A percentile compares a stretch with the other conserved stretches of the same genome.
Conservation (phyloP, 139 green algal genomes). For the Tetraselmis striata region DNA sequence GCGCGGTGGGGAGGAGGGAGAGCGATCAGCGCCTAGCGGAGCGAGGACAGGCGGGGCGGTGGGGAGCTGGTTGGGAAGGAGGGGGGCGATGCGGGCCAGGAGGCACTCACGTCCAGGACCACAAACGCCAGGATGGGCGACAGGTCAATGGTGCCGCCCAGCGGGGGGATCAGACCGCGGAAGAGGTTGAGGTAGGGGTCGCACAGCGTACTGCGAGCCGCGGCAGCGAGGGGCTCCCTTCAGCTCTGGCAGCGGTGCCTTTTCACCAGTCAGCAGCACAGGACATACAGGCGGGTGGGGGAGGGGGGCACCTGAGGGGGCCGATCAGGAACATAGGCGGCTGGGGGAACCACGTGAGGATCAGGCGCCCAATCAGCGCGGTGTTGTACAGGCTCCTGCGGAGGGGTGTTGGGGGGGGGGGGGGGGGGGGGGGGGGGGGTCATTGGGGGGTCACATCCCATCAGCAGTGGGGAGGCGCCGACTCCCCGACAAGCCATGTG, state of each 20-base stretch:
- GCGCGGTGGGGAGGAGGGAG: no score
- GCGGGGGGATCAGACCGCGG: constrained; percentile 89
- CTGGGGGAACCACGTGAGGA: constrained; percentile 97
- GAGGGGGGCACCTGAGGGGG: constrained; percentile 53
- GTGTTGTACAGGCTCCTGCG: constrained; percentile 92
- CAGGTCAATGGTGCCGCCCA: constrained; percentile 89
- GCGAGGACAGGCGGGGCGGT: no score
- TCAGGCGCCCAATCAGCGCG: constrained; percentile 80
- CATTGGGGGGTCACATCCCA: constrained; percentile 75
- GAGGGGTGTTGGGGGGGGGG: no score
- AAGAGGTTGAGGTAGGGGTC: constrained; percentile 98
- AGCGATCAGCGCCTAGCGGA: no score
- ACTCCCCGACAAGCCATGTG: not conserved
- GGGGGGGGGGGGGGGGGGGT: constrained; percentile 7
- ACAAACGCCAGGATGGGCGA: constrained; percentile 96
- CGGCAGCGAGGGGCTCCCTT: no score
- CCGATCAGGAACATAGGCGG: constrained; percentile 62
- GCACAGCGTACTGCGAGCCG: constrained; percentile 74
- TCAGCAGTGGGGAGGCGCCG: no score
- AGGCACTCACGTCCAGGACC: constrained; percentile 69
- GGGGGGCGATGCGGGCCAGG: no score
- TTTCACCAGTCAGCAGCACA: no score
- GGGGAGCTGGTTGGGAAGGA: no score
- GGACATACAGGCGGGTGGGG: constrained; percentile 1
- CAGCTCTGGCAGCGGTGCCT: no score